Percentiles rank a stretch among this genome's conserved stretches.
These are phyloP conservation scores for Hypomontagnella monticulosa DNA, from an alignment of 495 filamentous ascomycete species.

Conservation along the genomic window DNA sequence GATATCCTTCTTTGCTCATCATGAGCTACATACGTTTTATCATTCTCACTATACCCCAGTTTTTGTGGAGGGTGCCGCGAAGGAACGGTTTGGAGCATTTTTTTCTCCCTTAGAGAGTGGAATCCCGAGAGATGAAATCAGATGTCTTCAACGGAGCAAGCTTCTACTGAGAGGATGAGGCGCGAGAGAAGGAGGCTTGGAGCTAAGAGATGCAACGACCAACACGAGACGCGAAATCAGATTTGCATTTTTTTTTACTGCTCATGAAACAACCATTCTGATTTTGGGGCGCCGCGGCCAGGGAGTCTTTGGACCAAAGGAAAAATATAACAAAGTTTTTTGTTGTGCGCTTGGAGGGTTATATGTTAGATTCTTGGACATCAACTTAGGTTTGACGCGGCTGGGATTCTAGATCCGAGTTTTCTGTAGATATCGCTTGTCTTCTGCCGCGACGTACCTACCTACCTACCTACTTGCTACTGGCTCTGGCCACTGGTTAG, in stretches of 20 bases:
- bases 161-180: constrained; percentile 13
- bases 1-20: constrained; percentile 29
- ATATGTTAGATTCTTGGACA: constrained; percentile 16
- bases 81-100: constrained; percentile 29
- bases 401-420: constrained; percentile 19
- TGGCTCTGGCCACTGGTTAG: constrained; percentile 1
- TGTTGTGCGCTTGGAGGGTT: constrained; percentile 2
- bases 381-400: constrained; percentile 6
- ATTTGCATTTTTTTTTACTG: constrained; percentile 27
- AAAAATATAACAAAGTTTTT: constrained; percentile 1
- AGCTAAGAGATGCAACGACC: constrained; percentile 31
- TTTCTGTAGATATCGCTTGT: constrained; percentile 22
- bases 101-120: constrained; percentile 8
- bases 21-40: constrained; percentile 20
- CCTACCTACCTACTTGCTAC: too few species aligned
- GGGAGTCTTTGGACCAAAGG: constrained; percentile 30
- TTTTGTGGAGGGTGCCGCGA: constrained; percentile 18
- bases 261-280: constrained; percentile 24
- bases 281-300: constrained; percentile 24
- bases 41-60: constrained; percentile 40
- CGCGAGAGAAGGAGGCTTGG: constrained; percentile 16
- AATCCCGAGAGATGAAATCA: neutral
- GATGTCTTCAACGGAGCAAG: constrained; percentile 6
- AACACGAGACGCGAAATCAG: constrained; percentile 40
- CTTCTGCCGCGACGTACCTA: constrained; percentile 27